phyloP scores from a whole-genome alignment of 257 asterid genomes.

The Salvia hispanica region DNA sequence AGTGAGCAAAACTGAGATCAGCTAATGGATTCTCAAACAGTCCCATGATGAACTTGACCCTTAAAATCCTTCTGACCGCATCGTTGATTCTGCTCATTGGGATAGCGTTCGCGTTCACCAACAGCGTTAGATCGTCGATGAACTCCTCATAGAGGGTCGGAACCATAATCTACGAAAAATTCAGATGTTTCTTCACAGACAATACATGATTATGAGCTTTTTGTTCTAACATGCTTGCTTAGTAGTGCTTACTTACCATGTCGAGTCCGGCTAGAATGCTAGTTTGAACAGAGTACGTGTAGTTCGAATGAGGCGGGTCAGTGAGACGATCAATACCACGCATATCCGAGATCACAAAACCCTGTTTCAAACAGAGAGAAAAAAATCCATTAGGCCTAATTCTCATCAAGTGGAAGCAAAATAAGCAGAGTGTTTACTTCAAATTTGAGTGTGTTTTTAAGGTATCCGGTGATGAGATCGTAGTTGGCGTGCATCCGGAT shows the following conservation, averaged over 20 bases:
- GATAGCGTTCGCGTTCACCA: slow-evolving; percentile 49
- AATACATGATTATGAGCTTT: no score
- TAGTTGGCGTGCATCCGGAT: slow-evolving; percentile 53
- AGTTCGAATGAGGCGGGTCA: slow-evolving; percentile 54
- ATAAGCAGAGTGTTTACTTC: slow-evolving; percentile 35
- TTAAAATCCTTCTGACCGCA: slow-evolving; percentile 61
- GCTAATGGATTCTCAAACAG: slow-evolving; percentile 65
- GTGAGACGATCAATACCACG: slow-evolving; percentile 70
- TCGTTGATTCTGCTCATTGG: slow-evolving; percentile 68
- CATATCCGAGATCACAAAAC: slow-evolving; percentile 76
- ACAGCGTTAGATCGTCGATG: slow-evolving; percentile 39
- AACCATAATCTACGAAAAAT: slow-evolving; percentile 54
- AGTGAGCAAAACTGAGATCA: slow-evolving; percentile 44
- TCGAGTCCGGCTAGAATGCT: slow-evolving; percentile 69
- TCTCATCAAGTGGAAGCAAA: neutral
- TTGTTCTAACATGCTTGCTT: no score
- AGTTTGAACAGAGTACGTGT: slow-evolving; percentile 56
- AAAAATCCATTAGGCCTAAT: slow-evolving; percentile 3
- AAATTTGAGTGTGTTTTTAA: slow-evolving; percentile 51
- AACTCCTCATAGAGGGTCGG: slow-evolving; percentile 46
- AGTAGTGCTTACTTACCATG: slow-evolving; percentile 56
- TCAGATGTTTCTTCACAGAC: no score
- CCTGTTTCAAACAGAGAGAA: slow-evolving; percentile 42
- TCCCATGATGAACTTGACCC: slow-evolving; percentile 65
- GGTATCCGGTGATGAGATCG: slow-evolving; percentile 51